These are phyloP conservation scores for Cladobotryum mycophilum DNA, from an alignment of 2,329 filamentous ascomycete genomes.

Conservation along the genomic window DNA sequence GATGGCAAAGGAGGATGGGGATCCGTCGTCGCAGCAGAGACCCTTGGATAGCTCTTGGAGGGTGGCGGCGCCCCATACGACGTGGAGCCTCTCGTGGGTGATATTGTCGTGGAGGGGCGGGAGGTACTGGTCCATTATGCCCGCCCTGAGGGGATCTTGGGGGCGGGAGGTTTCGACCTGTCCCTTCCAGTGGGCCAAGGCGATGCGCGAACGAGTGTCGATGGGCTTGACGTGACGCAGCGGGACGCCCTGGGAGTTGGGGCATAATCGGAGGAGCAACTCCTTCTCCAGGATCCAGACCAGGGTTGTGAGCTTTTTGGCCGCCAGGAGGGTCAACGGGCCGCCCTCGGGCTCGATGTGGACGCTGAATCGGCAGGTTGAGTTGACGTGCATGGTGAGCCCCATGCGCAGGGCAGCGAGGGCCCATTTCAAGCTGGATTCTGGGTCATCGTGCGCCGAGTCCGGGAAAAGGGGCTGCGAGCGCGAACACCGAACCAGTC, in stretches of 20 bases:
- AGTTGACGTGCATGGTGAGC: slow-evolving; percentile 20
- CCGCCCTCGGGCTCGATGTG: neutral
- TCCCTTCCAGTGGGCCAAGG: neutral
- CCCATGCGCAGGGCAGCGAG: slow-evolving; percentile 11
- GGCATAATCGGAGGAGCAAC: slow-evolving; percentile 4
- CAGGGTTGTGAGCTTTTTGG: slow-evolving; percentile 13
- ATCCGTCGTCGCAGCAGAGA: neutral
- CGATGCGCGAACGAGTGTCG: slow-evolving; percentile 2
- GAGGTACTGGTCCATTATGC: slow-evolving; percentile 7
- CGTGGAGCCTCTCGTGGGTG: slow-evolving; percentile 1
- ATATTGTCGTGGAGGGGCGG: slow-evolving; percentile 5
- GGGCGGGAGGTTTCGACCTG: neutral
- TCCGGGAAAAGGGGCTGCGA: slow-evolving; percentile 13
- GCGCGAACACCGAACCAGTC: slow-evolving; percentile 23
- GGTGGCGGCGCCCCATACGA: slow-evolving; percentile 4
- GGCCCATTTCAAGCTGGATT: slow-evolving; percentile 1
- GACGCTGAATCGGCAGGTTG: slow-evolving; percentile 18
- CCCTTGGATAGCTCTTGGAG: neutral
- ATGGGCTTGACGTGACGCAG: slow-evolving; percentile 2
- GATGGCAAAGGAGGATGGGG: slow-evolving; percentile 6
- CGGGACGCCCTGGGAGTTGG: slow-evolving; percentile 1
- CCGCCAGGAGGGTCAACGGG: neutral
- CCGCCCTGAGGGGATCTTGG: neutral
- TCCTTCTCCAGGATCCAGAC: slow-evolving; percentile 14
- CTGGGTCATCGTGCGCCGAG: neutral